Evolutionary conservation across 352 stramenopile species (phyloP), one percentile per base, ranked within the genome.

Genomic region (Globisporangium perplexum): DNA sequence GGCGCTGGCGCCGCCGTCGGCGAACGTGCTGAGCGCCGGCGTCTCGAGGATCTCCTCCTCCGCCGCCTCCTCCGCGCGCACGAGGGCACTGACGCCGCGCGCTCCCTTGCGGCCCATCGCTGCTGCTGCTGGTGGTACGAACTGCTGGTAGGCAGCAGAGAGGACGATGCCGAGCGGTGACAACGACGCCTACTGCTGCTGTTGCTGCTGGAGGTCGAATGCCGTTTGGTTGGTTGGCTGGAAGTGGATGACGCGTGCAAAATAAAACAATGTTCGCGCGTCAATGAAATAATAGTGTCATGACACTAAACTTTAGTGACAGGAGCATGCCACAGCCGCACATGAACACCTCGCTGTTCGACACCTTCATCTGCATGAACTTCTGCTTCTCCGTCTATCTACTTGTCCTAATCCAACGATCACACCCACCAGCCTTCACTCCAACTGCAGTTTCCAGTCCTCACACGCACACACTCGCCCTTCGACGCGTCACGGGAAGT

Each of bases 21-120:
- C 66, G 7, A 82, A 68, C 44, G 70, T 74, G 41, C 76, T 88
- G 23, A 93, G 66, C 17, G 78, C 80, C 15, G 83, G 83, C 61
- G 83, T 90, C 70, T 91, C 78, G 20, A 93, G 74, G 51, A 93
- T 91, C 57, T 93, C 83, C 51, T 88, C 74, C 57, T 93, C 83
- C 0, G 78, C 77, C 1, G 80, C 80, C 47, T 88, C 69, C 55
- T 93, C 83, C 1, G 71, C 77, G 24, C 79, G 80, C 55, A 89
- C 71, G 39, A 93, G 67, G 46, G 75, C 60, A 45, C 74, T 86
- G 51, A 89, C 54, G 23, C 53, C 68, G 50, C 60, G 55, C 59
- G 52, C 57, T 53, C 60, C 65, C 62, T 77, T 80, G 17, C 68
- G 68, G 47, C 60, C 68, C 71, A 81, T 80, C 12, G 42, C 12